Percentiles rank a stretch among this genome's conserved stretches.
Conservation (phyloP, 148 eudicot species). For the Suaeda aralocaspica region DNA sequence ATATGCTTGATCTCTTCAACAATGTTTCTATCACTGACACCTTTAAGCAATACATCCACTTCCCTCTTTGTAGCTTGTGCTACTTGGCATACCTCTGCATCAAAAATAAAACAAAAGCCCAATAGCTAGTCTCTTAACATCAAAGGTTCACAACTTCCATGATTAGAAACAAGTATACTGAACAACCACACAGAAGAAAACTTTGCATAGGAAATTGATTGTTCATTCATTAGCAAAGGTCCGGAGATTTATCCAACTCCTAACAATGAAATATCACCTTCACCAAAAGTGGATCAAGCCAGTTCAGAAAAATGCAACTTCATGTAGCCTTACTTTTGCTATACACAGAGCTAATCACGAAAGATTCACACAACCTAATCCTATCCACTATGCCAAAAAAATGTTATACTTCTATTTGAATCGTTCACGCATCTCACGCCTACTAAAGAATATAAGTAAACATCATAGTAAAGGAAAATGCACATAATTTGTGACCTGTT, state of each 20-base stretch:
- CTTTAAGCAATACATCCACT: constrained; percentile 40
- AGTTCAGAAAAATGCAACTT: neutral
- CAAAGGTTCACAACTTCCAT: neutral
- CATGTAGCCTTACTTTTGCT: neutral
- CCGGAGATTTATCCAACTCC: neutral
- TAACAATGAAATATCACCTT: neutral
- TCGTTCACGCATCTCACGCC: neutral
- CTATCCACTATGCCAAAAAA: neutral
- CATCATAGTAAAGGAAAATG: neutral
- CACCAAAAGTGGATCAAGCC: neutral
- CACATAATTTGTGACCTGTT: neutral
- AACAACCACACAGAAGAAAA: neutral
- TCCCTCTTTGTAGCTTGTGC: constrained; percentile 57
- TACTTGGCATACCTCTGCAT: constrained; percentile 45
- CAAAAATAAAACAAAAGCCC: no score
- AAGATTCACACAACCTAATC: neutral
- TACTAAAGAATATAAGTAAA: neutral
- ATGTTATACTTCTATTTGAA: neutral
- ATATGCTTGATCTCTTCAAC: constrained; percentile 70
- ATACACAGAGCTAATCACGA: neutral
- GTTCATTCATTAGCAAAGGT: neutral
- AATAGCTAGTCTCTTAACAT: neutral
- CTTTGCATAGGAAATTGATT: neutral
- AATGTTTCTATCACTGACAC: constrained; percentile 43
- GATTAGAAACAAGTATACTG: neutral